phyloP scores from a whole-genome alignment of 225 moss, liverwort and hornwort genomes.

The Physcomitrium patens region DNA sequence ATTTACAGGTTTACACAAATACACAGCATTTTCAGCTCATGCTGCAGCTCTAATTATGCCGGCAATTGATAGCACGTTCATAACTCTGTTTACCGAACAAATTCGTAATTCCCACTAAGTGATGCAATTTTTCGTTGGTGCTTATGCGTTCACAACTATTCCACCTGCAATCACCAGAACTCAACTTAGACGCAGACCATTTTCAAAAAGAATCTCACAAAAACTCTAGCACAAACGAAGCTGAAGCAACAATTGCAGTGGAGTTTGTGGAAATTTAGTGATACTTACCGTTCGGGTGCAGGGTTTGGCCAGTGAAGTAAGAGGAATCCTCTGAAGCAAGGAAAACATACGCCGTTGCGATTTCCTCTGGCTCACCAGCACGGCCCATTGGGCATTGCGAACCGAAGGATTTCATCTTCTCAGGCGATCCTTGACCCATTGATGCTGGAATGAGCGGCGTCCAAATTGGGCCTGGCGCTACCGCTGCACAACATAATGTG shows the following conservation, averaged over 20 bases:
- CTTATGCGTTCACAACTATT: slow-evolving; percentile 35
- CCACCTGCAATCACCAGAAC: slow-evolving; percentile 28
- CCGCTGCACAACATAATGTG: slow-evolving; percentile 39
- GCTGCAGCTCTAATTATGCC: too few species aligned
- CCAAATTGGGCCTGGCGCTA: slow-evolving; percentile 80
- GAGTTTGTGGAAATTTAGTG: not conserved
- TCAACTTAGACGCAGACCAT: not conserved
- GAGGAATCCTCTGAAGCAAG: slow-evolving; percentile 69
- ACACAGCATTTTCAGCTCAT: too few species aligned
- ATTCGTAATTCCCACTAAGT: too few species aligned
- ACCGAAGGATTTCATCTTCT: slow-evolving; percentile 56
- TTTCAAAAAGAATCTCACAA: not conserved
- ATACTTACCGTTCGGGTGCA: slow-evolving; percentile 60
- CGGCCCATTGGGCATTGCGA: slow-evolving; percentile 56
- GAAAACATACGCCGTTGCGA: slow-evolving; percentile 67
- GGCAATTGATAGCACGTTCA: too few species aligned
- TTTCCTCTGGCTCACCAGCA: slow-evolving; percentile 72
- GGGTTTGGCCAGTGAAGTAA: slow-evolving; percentile 72
- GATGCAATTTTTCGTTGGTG: not conserved
- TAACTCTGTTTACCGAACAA: too few species aligned
- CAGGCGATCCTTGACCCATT: slow-evolving; percentile 36
- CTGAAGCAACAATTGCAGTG: not conserved
- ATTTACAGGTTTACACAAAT: too few species aligned
- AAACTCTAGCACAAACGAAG: not conserved
- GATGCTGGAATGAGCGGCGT: slow-evolving; percentile 67